A percentile compares a stretch with the other conserved stretches of the same genome.
Evolutionary conservation across 371 early-diverging fungal species (phyloP).

Genomic region (Parasitella parasitica): DNA sequence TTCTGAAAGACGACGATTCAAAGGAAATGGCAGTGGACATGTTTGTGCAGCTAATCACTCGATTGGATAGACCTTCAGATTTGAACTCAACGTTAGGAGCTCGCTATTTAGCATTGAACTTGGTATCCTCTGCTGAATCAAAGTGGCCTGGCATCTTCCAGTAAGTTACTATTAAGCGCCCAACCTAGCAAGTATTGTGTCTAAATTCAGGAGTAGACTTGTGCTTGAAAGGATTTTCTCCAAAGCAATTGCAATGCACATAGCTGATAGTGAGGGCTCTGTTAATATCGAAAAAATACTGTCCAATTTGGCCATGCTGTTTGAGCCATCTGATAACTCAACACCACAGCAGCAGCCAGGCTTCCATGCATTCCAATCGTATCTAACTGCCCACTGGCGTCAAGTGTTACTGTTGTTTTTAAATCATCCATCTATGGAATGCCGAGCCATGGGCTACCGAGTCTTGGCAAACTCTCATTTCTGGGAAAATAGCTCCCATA

Average conservation of each 20-base stretch:
- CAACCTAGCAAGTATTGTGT: background rate
- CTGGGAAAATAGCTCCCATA: conserved; percentile 22
- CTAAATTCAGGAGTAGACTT: conserved; percentile 1
- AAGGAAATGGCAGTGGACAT: conserved; percentile 25
- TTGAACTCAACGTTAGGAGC: conserved; percentile 16
- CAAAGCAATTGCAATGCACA: conserved; percentile 44
- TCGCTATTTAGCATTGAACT: conserved; percentile 29
- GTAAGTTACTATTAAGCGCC: conserved; percentile 13
- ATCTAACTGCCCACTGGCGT: conserved; percentile 36
- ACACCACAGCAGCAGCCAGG: conserved; percentile 8
- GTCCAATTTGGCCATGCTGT: conserved; percentile 36
- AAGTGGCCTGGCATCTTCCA: conserved; percentile 44
- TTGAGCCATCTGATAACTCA: conserved; percentile 15
- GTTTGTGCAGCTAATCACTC: conserved; percentile 35
- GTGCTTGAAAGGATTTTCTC: conserved; percentile 41
- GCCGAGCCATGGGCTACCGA: conserved; percentile 41
- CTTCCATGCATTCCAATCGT: conserved; percentile 33
- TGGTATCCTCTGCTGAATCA: conserved; percentile 34
- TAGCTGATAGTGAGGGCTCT: conserved; percentile 37
- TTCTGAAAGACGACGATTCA: conserved; percentile 16
- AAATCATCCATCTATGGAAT: conserved; percentile 46
- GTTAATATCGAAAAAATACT: conserved; percentile 40
- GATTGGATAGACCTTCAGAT: conserved; percentile 11
- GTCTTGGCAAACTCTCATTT: conserved; percentile 33
- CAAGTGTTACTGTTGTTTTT: conserved; percentile 42